Evolutionary conservation across 768 basidiomycete species (phyloP), one percentile per base, ranked within the genome.

Genomic region (Boletus pseudopeckii): DNA sequence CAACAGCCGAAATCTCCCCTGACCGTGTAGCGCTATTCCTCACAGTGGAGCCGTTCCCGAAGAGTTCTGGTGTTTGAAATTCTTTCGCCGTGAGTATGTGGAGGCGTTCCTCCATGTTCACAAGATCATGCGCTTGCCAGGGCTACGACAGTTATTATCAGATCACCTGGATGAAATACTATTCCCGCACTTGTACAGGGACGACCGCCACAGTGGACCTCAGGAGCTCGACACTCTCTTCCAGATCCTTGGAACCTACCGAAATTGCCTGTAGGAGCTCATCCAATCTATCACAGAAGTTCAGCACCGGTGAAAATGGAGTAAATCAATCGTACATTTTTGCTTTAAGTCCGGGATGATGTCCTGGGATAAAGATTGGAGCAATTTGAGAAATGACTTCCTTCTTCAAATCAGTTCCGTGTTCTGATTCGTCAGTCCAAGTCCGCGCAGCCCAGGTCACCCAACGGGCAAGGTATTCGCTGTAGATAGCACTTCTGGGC

Each of bases 401-500:
- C 51, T 74, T 80, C 53, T 72, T 74, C 30, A 83, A 52, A 52
- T 80, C 74, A 15, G 60, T 59, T 26, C 75, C 77, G 14, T 63
- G 57, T 30, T 67, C 63, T 11, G 70, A 54, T 20, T 65, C 66
- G 17, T 56, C 62, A 9, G 70, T 69, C 71, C 72, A 77, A 13
- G 63, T 71, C 36, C 78, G 74, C 24, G 80, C 65, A 30, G 75
- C 72, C 89, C 90, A 92, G 20, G 75, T 71, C 5, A 72, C 80
- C 90, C 90, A 92, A 48, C 81, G 79, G 11, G 85, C 84, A 10
- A 90, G 71, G 59, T 83, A 86, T 50, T 75, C 69, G 41, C 78
- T 74, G 62, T 84, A 84, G 1, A 82, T 75, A 7, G 66, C 48
- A 62, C 80, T 80, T 30, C 39, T 55, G 36, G 63, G 63, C 20